Conservation (phyloP, 2,329 filamentous ascomycete genomes). For the Xylaria sp. region DNA sequence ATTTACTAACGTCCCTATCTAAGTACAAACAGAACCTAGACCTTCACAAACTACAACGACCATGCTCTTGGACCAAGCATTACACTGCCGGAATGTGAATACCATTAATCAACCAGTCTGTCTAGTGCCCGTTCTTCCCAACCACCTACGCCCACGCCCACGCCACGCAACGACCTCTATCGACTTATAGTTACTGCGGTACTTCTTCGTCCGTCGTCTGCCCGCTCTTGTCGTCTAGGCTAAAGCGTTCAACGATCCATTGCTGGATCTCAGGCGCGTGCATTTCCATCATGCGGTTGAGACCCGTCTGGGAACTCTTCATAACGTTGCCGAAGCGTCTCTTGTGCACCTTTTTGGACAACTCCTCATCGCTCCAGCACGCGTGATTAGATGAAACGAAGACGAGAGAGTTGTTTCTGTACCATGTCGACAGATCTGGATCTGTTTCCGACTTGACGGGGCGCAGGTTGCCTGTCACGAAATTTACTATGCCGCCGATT, state of each 20-base stretch:
- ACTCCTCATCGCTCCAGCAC: slow-evolving; percentile 64
- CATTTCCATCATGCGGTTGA: slow-evolving; percentile 52
- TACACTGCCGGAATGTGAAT: neutral
- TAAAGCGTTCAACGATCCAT: slow-evolving; percentile 42
- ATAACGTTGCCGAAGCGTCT: slow-evolving; percentile 55
- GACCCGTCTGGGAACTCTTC: slow-evolving; percentile 43
- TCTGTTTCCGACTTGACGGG: slow-evolving; percentile 76
- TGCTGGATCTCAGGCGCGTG: slow-evolving; percentile 48
- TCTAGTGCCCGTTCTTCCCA: neutral
- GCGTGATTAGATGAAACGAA: slow-evolving; percentile 71
- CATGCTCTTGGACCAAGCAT: neutral
- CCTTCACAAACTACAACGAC: too few species aligned
- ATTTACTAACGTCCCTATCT: too few species aligned
- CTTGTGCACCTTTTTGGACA: slow-evolving; percentile 54
- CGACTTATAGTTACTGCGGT: neutral
- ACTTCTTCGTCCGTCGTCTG: slow-evolving; percentile 17
- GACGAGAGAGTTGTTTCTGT: slow-evolving; percentile 72
- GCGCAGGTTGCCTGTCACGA: slow-evolving; percentile 71
- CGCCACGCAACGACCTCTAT: neutral
- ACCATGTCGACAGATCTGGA: slow-evolving; percentile 70
- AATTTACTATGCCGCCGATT: slow-evolving; percentile 70
- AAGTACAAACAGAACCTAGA: too few species aligned
- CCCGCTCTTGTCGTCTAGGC: neutral
- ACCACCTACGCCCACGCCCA: neutral
- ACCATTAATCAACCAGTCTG: neutral